Conservation (phyloP, 345 rosid species). For the Gossypium arboreum region DNA sequence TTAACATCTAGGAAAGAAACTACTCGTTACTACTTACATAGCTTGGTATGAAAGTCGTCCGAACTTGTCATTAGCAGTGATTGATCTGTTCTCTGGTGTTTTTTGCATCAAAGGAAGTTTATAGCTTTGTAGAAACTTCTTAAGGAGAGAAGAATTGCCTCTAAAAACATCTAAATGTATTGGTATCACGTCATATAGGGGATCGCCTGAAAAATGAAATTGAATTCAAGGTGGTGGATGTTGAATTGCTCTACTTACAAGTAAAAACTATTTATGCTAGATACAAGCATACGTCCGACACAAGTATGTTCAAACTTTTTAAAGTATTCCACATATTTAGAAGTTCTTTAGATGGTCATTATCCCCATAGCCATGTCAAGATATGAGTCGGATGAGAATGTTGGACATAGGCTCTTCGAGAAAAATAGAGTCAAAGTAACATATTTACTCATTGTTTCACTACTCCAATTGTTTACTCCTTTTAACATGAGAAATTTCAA, state of each 20-base stretch:
- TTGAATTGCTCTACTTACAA: not conserved
- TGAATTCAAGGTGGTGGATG: constrained; percentile 11
- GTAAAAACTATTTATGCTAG: not conserved
- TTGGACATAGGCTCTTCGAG: not conserved
- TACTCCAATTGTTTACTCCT: not conserved
- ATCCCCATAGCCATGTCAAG: not conserved
- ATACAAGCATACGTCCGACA: not conserved
- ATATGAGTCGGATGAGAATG: not conserved
- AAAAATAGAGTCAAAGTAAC: not conserved
- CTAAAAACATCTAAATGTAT: constrained; percentile 73
- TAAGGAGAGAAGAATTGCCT: constrained; percentile 63
- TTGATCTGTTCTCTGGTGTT: constrained; percentile 19
- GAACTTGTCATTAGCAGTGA: constrained; percentile 36
- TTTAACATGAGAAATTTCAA: not conserved
- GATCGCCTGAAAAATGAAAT: constrained; percentile 62
- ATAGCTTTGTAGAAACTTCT: constrained; percentile 62
- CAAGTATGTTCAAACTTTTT: not conserved
- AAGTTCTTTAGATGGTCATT: not conserved
- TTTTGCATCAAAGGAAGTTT: constrained; percentile 59
- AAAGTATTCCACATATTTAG: not conserved
- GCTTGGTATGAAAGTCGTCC: constrained; percentile 71
- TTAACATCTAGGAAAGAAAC: not conserved
- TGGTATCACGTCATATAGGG: constrained; percentile 74
- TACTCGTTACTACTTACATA: constrained; percentile 49
- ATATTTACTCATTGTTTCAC: not conserved